Conservation (phyloP, 495 filamentous ascomycete species). For the Terfezia boudieri region DNA sequence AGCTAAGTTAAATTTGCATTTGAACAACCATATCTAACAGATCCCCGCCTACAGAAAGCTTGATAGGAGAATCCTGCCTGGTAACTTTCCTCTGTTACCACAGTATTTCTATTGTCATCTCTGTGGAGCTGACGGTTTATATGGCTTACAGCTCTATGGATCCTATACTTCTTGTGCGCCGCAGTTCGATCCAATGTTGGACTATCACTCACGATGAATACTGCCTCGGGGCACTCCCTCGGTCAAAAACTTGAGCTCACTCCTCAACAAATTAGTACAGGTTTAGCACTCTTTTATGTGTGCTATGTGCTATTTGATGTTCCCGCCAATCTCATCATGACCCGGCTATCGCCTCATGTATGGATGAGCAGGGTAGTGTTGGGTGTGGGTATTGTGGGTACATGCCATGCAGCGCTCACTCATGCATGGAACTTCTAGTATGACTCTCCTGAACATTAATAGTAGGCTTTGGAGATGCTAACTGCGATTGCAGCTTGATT, state of each 20-base stretch:
- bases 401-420: conserved; percentile 59
- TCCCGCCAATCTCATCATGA: conserved; percentile 81
- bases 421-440: conserved; percentile 72
- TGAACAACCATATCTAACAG: background rate
- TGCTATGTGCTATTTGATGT: conserved; percentile 77
- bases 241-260: conserved; percentile 40
- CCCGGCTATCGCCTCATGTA: conserved; percentile 54
- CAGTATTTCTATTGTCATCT: background rate
- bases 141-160: conserved; percentile 46
- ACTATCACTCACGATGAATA: conserved; percentile 79
- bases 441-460: conserved; percentile 12
- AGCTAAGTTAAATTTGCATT: background rate
- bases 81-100: conserved; percentile 16
- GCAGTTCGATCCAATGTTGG: conserved; percentile 80
- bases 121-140: conserved; percentile 2
- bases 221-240: conserved; percentile 41
- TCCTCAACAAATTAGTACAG: conserved; percentile 54
- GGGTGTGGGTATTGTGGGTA: conserved; percentile 62
- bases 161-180: conserved; percentile 82
- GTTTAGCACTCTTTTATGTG: conserved; percentile 72
- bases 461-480: background rate
- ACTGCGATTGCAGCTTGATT: conserved; percentile 31
- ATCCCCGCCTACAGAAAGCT: conserved; percentile 34
- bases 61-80: conserved; percentile 62
- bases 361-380: conserved; percentile 91